These are phyloP conservation scores for Fraxinus sp. DNA, from an alignment of 305 asterid species.

Conservation along the genomic window DNA sequence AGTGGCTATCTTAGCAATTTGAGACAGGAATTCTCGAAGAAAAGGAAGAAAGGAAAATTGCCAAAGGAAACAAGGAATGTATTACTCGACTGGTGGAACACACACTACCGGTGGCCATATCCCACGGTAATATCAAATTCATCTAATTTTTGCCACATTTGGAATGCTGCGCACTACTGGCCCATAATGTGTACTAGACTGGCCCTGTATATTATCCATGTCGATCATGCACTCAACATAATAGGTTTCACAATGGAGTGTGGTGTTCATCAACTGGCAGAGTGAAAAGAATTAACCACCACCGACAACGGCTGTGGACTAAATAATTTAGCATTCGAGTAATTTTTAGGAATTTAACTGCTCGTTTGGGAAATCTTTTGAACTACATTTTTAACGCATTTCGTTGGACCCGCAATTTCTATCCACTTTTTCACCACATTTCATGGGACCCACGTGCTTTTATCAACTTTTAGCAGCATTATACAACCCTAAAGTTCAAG, in stretches of 20 bases:
- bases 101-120: constrained; percentile 67
- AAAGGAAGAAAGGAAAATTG: constrained; percentile 50
- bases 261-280: background rate
- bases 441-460: background rate
- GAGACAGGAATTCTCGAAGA: constrained; percentile 50
- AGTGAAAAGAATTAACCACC: background rate
- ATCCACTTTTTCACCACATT: background rate
- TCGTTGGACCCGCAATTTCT: background rate
- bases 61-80: constrained; percentile 49
- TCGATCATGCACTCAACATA: background rate
- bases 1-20: constrained; percentile 50
- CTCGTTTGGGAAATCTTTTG: background rate
- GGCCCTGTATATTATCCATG: background rate
- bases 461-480: background rate
- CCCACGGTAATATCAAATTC: constrained; percentile 49
- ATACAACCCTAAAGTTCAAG: background rate
- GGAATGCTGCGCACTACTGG: background rate
- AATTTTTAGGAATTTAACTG: background rate
- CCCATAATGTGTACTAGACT: background rate
- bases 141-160: background rate
- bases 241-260: background rate
- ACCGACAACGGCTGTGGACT: too few relatives aligned
- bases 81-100: constrained; percentile 66
- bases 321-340: background rate
- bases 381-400: background rate